Base-by-base conservation (phyloP, 83 land plant species). In the Picea abies region DNA sequence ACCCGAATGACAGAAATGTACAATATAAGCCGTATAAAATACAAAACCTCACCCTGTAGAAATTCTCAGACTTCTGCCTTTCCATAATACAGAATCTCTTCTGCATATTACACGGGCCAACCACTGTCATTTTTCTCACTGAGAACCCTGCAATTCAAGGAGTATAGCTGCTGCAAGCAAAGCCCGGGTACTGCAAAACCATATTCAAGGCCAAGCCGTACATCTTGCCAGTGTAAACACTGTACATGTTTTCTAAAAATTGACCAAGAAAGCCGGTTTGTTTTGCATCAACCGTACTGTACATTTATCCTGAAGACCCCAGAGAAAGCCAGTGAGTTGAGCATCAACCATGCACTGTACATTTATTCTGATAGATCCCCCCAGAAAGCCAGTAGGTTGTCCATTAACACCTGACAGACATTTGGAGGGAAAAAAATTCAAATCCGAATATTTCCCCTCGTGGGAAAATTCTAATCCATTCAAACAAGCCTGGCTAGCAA, bases 1-100 rank as follows among this genome's bases (percentile, higher is more conserved):
- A 76, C 4, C 79, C 19, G 32, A 52, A 76, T 49, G 22, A 32
- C 44, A 23, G 60, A 22, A 76, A 10, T 76, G 60, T 76, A 76
- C 35, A 76, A 76, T 52, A 23, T 52, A 76, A 25, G 10, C 58
- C 78, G n/a, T 49, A 47, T 25, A 76, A 49, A 75, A 76, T 23
- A 76, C 61, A 76, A 76, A 76, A 76, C 75, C 47, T 44, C 58
- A 47, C 58, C 77, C 41, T 41, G 77, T 47, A 44, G 77, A 73
- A 73, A 37, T 26, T 73, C 58, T n/a, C 2, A 9, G 29, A 22
- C 56, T 5, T 15, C 77, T 73, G 15, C 58, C 15, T 47, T 17
- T 52, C 35, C 17, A 22, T 52, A 56, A 76, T 52, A 76, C 26
- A 39, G 60, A 52, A 76, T 47, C 19, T 52, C 4, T 12, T 56